A percentile compares a stretch with the other conserved stretches of the same genome.
phyloP scores from a whole-genome alignment of 2,329 filamentous ascomycete genomes.

The Colletotrichum agaves region DNA sequence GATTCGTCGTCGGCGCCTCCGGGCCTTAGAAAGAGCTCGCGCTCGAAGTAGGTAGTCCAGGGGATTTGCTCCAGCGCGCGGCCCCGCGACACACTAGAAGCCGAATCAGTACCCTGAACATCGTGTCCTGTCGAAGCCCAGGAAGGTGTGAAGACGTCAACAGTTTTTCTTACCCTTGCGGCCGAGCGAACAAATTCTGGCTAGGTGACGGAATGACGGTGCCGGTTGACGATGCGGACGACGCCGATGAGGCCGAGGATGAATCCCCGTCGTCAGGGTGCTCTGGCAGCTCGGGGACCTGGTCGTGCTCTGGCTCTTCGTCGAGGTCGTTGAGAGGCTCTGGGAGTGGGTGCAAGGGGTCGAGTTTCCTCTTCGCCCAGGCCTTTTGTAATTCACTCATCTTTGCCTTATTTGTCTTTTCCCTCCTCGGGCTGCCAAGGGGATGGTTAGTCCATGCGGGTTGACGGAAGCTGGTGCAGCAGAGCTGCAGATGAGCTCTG shows the following conservation, averaged over 20 bases:
- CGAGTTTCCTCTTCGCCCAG: slow-evolving; percentile 81
- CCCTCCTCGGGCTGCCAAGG: background rate
- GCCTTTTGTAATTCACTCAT: slow-evolving; percentile 87
- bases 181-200: slow-evolving; percentile 78
- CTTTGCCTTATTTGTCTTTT: slow-evolving; percentile 36
- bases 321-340: slow-evolving; percentile 63
- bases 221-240: slow-evolving; percentile 89
- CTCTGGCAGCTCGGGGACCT: slow-evolving; percentile 58
- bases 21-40: slow-evolving; percentile 80
- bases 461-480: background rate
- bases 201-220: slow-evolving; percentile 86
- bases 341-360: slow-evolving; percentile 64
- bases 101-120: slow-evolving; percentile 8
- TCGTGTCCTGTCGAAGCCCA: no score
- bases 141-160: background rate
- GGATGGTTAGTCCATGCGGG: slow-evolving; percentile 12
- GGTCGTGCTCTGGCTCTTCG: slow-evolving; percentile 60
- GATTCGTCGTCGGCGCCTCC: slow-evolving; percentile 40
- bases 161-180: slow-evolving; percentile 66
- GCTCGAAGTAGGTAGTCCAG: slow-evolving; percentile 92
- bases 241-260: slow-evolving; percentile 71
- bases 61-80: slow-evolving; percentile 73
- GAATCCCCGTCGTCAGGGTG: slow-evolving; percentile 72
- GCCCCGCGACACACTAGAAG: slow-evolving; percentile 48
- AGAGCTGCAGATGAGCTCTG: background rate